Evolutionary conservation across 306 rosid genomes (phyloP), one percentile per base, ranked within the genome.

Genomic region (Herpetospermum pedunculosum): DNA sequence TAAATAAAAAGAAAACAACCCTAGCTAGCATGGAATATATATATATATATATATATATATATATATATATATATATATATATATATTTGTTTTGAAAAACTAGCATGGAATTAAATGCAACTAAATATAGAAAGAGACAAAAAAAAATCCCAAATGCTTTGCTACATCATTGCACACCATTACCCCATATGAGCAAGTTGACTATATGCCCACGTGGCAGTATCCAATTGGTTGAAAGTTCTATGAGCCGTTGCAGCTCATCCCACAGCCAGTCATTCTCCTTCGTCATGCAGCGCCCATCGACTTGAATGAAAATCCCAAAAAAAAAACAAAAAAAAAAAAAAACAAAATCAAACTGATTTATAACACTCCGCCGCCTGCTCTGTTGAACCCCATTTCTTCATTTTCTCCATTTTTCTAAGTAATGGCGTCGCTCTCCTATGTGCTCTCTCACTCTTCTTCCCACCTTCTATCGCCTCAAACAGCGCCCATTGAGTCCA

Each of bases 371-470:
- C 41, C 25, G 43, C 68, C 41, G 68, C 68, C 23, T 13, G 13
- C 68, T 29, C 13, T 30, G 41, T 16, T 0, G 32, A 59, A 30
- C 41, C 25, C 23, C 40, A 30, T 28, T 57, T 57, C 64, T 29
- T 29, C 64, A 2, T 28, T 30, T 32, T 59, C 41, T 49, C 8
- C 54, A 6, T 49, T 18, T 49, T 10, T n/a, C n/a, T n/a, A n/a
- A n/a, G n/a, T 16, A 59, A 68, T 68, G 73, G 54, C 73, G 8
- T 68, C 73, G 37, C 38, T 68, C 32, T 68, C 73, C 53, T 43
- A 46, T 43, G 53, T 43, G 53, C 53, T 68, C 5, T 68, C 73
- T 67, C 72, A 41, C 18, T 23, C 72, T 15, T 67, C 53, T 15
- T 67, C 53, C 10, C 35, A 25, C 11, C 54, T 43, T 41, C 38